Conservation (phyloP, 2,329 filamentous ascomycete species). For the Sporothrix pseudoabietina region DNA sequence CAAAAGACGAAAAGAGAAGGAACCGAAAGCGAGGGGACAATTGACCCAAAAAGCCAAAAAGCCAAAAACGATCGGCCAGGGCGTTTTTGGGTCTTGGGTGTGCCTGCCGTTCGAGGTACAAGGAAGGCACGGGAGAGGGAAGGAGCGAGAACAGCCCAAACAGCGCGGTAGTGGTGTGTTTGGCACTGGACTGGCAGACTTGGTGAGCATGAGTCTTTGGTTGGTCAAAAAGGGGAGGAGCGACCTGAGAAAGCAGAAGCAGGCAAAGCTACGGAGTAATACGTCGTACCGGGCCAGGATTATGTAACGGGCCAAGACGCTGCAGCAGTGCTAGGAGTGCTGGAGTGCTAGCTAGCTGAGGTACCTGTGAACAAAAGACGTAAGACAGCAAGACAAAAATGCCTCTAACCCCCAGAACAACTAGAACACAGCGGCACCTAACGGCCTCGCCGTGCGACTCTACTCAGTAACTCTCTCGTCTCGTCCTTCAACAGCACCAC, state of each 20-base stretch:
- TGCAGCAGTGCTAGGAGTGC: background rate
- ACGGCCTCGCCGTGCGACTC: slow-evolving; percentile 4
- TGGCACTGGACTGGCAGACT: too few relatives aligned
- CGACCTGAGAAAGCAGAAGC: background rate
- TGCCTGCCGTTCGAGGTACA: background rate
- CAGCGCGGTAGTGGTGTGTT: background rate
- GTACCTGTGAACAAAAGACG: background rate
- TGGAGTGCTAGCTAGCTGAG: too few relatives aligned
- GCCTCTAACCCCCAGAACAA: background rate
- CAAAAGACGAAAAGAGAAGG: background rate
- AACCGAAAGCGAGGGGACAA: slow-evolving; percentile 9
- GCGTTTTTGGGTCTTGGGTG: slow-evolving; percentile 8
- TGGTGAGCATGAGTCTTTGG: background rate
- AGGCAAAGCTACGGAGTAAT: background rate
- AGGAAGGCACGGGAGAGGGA: background rate
- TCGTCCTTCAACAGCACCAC: too few relatives aligned
- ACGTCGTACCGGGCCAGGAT: background rate
- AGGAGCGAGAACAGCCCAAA: background rate
- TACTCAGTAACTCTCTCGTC: background rate
- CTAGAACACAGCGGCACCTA: background rate
- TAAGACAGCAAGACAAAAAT: background rate
- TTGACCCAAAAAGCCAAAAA: too few relatives aligned
- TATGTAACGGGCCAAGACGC: slow-evolving; percentile 16
- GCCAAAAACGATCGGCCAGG: slow-evolving; percentile 20
- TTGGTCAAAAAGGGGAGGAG: background rate